Conservation (phyloP, 2,329 filamentous ascomycete species). For the Penicillium sp. region DNA sequence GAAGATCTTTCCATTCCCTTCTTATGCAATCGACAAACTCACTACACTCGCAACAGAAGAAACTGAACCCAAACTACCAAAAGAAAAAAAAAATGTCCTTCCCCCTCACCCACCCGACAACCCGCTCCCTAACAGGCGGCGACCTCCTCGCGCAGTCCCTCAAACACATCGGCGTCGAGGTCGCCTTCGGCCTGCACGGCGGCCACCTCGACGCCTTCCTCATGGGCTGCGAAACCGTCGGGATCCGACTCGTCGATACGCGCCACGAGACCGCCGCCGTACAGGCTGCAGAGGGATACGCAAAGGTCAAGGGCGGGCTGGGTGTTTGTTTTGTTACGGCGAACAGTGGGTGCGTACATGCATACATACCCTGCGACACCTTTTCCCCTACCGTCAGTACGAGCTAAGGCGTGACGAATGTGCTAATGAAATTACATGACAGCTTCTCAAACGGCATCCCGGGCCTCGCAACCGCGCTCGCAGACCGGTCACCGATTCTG, state of each 20-base stretch:
- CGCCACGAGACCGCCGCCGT: slow-evolving; percentile 55
- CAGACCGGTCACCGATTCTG: slow-evolving; percentile 52
- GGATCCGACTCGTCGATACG: slow-evolving; percentile 52
- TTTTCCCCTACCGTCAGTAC: no score
- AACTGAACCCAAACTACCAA: not conserved
- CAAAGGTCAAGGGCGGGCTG: slow-evolving; percentile 50
- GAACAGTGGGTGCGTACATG: slow-evolving; percentile 49
- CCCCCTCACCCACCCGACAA: slow-evolving; percentile 31
- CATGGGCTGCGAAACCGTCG: slow-evolving; percentile 47
- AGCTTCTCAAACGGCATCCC: slow-evolving; percentile 54
- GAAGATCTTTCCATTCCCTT: not conserved
- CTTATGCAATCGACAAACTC: not conserved
- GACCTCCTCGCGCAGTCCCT: slow-evolving; percentile 54
- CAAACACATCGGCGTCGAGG: slow-evolving; percentile 46
- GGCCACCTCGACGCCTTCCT: slow-evolving; percentile 56
- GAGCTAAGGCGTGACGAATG: not conserved
- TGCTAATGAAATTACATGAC: not conserved
- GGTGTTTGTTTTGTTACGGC: slow-evolving; percentile 55
- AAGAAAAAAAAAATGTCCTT: slow-evolving; percentile 23
- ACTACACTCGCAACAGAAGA: not conserved
- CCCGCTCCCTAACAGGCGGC: slow-evolving; percentile 50
- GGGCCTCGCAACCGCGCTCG: slow-evolving; percentile 52
- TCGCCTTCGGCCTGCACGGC: slow-evolving; percentile 55
- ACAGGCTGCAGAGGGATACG: slow-evolving; percentile 54
- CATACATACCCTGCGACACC: no score